Percentiles rank a stretch among this genome's conserved stretches.
Conservation (phyloP, 345 rosid genomes). For the Xanthoceras sorbifolium region DNA sequence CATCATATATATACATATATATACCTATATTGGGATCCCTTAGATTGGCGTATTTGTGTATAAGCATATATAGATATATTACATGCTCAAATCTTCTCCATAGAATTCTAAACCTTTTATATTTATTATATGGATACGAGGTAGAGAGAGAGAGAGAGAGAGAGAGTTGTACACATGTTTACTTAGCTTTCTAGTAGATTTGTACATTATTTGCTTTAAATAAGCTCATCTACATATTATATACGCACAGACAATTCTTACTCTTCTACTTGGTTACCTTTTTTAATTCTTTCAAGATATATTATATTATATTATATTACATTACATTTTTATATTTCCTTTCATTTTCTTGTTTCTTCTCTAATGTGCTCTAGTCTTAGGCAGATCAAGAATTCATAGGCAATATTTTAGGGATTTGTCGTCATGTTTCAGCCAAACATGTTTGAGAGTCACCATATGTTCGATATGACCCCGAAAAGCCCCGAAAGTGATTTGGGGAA, state of each 20-base stretch:
- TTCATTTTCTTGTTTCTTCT: not conserved
- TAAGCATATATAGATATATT: not conserved
- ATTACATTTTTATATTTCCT: not conserved
- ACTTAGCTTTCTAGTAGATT: not conserved
- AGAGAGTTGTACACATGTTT: not conserved
- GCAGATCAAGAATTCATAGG: conserved; percentile 19
- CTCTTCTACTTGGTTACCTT: not conserved
- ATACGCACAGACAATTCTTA: not conserved
- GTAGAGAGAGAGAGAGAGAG: not conserved
- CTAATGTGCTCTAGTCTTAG: not conserved
- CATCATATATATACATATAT: not conserved
- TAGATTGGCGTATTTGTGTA: not conserved
- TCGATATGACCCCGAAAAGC: conserved; percentile 60
- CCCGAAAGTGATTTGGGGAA: conserved; percentile 62
- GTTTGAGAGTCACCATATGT: conserved; percentile 70
- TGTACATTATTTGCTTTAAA: no score
- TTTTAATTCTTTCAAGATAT: not conserved
- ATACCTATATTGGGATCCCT: not conserved
- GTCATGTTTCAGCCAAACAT: conserved; percentile 72
- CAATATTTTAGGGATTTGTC: conserved; percentile 10
- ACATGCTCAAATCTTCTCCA: conserved; percentile 3
- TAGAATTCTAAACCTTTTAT: not conserved
- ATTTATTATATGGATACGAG: not conserved
- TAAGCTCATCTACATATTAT: not conserved
- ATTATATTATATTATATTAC: not conserved